phyloP scores from a whole-genome alignment of 2,329 filamentous ascomycete genomes.

The Diaporthe sp. region DNA sequence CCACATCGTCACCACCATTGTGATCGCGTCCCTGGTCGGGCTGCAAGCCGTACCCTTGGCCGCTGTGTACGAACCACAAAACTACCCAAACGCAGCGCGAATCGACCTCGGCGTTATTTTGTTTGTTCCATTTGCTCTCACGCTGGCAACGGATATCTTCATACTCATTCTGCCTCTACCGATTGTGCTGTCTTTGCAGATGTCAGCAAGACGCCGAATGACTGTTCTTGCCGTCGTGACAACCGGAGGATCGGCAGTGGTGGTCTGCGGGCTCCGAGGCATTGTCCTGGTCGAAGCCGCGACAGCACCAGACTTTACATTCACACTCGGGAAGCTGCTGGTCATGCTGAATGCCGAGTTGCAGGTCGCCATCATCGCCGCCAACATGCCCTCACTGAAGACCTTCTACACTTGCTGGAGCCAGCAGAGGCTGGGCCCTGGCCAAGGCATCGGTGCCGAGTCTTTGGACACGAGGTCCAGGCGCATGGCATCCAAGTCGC shows the following conservation, averaged over 20 bases:
- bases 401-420: constrained; percentile 46
- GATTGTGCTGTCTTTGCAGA: constrained; percentile 59
- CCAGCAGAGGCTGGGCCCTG: constrained; percentile 31
- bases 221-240: constrained; percentile 46
- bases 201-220: constrained; percentile 49
- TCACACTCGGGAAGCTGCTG: constrained; percentile 49
- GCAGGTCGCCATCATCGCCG: constrained; percentile 49
- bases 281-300: constrained; percentile 58
- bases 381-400: constrained; percentile 50
- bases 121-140: neutral
- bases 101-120: constrained; percentile 1
- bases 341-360: constrained; percentile 51
- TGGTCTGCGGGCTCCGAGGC: constrained; percentile 55
- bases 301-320: constrained; percentile 46
- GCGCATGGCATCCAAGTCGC: neutral
- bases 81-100: neutral
- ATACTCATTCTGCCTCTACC: constrained; percentile 52
- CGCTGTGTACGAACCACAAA: neutral
- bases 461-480: neutral
- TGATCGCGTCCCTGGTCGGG: constrained; percentile 47
- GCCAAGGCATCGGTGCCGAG: neutral
- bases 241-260: constrained; percentile 48
- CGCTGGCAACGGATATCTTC: constrained; percentile 25
- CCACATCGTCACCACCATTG: constrained; percentile 46
- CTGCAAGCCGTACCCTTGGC: constrained; percentile 42